Conservation (phyloP, 768 basidiomycete genomes). For the Kwoniella newhampshirensis region DNA sequence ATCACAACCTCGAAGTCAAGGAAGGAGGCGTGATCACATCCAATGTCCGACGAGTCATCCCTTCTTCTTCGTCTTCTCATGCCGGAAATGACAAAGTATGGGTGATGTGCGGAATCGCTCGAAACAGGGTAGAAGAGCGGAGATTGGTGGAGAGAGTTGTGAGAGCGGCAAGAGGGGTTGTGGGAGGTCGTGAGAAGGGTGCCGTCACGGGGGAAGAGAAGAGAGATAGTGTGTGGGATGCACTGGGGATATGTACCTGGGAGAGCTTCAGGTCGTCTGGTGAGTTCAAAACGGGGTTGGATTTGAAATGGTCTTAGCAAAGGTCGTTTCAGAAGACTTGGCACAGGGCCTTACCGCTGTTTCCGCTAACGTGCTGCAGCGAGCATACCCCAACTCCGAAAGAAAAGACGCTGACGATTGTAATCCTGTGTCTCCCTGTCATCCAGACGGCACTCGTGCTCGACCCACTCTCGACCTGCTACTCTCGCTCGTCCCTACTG, state of each 20-base stretch:
- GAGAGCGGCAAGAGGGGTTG: slow-evolving; percentile 20
- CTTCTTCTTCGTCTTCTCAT: no score
- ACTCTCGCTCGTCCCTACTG: slow-evolving; percentile 17
- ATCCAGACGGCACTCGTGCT: slow-evolving; percentile 16
- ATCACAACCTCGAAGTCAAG: slow-evolving; percentile 25
- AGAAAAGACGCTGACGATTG: no score
- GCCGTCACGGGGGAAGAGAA: not conserved
- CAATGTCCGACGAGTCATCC: slow-evolving; percentile 17
- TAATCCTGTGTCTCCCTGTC: not conserved
- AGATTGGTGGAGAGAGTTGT: slow-evolving; percentile 25
- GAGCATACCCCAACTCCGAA: no score
- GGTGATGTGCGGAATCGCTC: slow-evolving; percentile 20
- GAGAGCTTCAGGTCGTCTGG: slow-evolving; percentile 25
- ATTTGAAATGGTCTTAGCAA: no score
- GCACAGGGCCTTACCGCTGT: no score
- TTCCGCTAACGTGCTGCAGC: no score
- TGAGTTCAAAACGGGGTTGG: slow-evolving; percentile 12
- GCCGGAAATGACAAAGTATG: slow-evolving; percentile 11
- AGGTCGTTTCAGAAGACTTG: no score
- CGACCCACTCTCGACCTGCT: slow-evolving; percentile 27
- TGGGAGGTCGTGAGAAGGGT: slow-evolving; percentile 5
- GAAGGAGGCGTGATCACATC: slow-evolving; percentile 3
- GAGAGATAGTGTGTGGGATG: slow-evolving; percentile 26
- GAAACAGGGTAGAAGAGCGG: slow-evolving; percentile 3
- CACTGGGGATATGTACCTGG: slow-evolving; percentile 41